phyloP scores from a whole-genome alignment of 2,329 filamentous ascomycete species.

The Chrysosporium keratinophilum region DNA sequence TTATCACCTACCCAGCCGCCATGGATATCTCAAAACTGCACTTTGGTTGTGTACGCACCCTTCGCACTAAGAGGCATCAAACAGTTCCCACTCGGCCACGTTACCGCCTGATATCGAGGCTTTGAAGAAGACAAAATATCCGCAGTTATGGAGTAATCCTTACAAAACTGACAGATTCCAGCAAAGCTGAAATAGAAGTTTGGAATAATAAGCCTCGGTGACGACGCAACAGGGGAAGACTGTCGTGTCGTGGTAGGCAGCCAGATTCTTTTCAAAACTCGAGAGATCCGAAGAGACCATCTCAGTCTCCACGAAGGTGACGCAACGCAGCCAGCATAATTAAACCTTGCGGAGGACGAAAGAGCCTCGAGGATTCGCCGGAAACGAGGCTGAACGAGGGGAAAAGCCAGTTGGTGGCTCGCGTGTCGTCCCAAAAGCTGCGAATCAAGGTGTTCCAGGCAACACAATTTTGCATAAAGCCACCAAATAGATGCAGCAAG shows the following conservation, averaged over 20 bases:
- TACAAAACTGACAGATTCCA: no score
- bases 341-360: no score
- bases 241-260: neutral
- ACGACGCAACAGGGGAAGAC: neutral
- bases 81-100: neutral
- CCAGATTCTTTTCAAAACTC: neutral
- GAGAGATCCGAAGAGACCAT: neutral
- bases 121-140: no score
- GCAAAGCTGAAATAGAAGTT: no score
- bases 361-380: no score
- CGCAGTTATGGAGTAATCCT: no score
- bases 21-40: no score
- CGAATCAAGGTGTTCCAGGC: slow-evolving; percentile 2
- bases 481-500: neutral
- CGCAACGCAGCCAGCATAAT: neutral
- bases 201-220: neutral
- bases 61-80: neutral
- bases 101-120: no score
- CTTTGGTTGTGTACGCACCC: no score
- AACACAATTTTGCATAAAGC: neutral
- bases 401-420: neutral
- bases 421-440: neutral
- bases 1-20: no score
- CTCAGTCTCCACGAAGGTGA: neutral
- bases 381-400: no score